Base-by-base conservation (phyloP, 2,329 filamentous ascomycete species). In the Trichoderma sp. region DNA sequence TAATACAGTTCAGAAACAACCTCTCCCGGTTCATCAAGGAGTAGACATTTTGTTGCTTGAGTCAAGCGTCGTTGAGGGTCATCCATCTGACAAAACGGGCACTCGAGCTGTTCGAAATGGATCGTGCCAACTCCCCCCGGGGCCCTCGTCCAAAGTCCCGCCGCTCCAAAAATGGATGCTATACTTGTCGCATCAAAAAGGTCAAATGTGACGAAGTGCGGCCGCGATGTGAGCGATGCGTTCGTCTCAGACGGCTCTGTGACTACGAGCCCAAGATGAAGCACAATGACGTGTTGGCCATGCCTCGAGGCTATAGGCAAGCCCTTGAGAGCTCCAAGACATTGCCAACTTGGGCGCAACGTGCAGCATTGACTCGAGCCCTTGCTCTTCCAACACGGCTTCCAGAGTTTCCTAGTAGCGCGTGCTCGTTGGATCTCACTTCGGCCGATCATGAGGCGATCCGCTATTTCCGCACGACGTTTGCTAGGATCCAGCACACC, bases 381-480 rank as follows among this genome's bases (percentile, higher is more conserved):
- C 67, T 68, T n/a, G 67, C 67, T 39, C 59, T 68, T 24, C 63
- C 66, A 18, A 59, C 63, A 59, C 69, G 46, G 30, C 69, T 72
- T 34, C 68, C 68, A 52, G 71, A 67, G 46, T 71, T 69, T 59
- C 67, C 43, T 5, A 65, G 67, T 10, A 72, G 72, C 46, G 72
- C 72, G 10, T 74, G 68, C 37, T 73, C 75, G 14, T 49, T 77
- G 13, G 69, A 73, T 18, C 72, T 79, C 13, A 75, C 71, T 21
- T 73, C 72, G 6, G 69, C 73, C 6, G 79, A 79, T 37, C 76
- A 79, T 58, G 77, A 79, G 63, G 76, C 79, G 2, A 79, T 80
- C 14, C 74, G 73, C 16, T 78, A 78, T 65, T 80, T 79, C 63
- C 76, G 79, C 11, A 79, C 78, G 6, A 75, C 73, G 2, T 79